Evolutionary conservation across 257 asterid species (phyloP).

Genomic region (Striga asiatica): DNA sequence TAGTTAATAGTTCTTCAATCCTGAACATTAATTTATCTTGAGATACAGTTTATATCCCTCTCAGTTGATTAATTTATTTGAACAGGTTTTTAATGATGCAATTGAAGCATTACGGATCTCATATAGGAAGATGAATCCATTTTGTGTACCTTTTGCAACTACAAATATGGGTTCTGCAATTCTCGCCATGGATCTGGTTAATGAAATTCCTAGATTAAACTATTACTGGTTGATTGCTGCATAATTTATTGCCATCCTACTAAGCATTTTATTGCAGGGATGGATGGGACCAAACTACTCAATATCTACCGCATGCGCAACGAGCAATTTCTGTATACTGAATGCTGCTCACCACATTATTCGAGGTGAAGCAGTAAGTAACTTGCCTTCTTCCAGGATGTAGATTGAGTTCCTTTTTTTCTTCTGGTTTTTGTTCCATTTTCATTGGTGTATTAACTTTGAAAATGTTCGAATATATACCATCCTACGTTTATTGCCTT

Average conservation of each 20-base stretch:
- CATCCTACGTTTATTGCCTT: slow-evolving; percentile 2
- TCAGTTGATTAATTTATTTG: slow-evolving; percentile 17
- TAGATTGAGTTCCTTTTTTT: not conserved
- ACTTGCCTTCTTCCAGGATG: slow-evolving; percentile 17
- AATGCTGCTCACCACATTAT: slow-evolving; percentile 75
- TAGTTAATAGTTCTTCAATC: not conserved
- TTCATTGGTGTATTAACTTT: not conserved
- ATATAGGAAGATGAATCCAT: slow-evolving; percentile 78
- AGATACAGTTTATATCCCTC: slow-evolving; percentile 4
- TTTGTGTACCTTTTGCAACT: slow-evolving; percentile 80
- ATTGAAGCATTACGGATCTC: slow-evolving; percentile 69
- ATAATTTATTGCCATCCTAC: slow-evolving; percentile 1
- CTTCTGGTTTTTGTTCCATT: slow-evolving; percentile 6
- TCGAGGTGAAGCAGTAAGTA: slow-evolving; percentile 78
- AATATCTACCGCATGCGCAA: slow-evolving; percentile 77
- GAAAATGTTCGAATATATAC: not conserved
- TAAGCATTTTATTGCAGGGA: slow-evolving; percentile 35
- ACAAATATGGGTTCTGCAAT: slow-evolving; percentile 85
- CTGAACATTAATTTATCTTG: not conserved
- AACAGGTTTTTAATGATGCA: slow-evolving; percentile 74
- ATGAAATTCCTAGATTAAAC: not conserved
- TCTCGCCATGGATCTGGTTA: slow-evolving; percentile 79
- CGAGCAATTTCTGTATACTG: slow-evolving; percentile 75
- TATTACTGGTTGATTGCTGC: not conserved
- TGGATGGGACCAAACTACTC: slow-evolving; percentile 91